Evolutionary conservation across 257 asterid genomes (phyloP).

Genomic region (Perilla frutescens): DNA sequence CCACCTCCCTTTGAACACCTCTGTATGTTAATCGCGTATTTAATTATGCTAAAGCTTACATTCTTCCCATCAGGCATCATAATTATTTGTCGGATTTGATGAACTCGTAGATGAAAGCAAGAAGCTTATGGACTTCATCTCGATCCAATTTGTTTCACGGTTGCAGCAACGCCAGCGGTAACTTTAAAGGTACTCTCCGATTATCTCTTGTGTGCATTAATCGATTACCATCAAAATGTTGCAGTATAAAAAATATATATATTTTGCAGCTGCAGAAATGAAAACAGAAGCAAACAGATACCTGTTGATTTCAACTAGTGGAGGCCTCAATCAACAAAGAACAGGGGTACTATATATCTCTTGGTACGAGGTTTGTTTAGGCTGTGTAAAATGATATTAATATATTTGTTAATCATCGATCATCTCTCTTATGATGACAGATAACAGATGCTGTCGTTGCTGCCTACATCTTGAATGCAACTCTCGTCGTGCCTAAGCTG

Average conservation of each 20-base stretch:
- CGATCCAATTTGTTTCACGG: constrained; percentile 53
- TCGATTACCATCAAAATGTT: too few relatives aligned
- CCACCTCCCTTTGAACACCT: constrained; percentile 27
- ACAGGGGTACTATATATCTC: constrained; percentile 56
- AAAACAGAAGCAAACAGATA: constrained; percentile 55
- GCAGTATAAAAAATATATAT: neutral
- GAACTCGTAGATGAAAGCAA: constrained; percentile 50
- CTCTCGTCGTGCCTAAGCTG: constrained; percentile 67
- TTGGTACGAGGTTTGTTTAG: neutral
- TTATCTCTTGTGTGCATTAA: neutral
- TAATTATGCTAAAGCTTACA: too few relatives aligned
- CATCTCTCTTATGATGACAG: constrained; percentile 41
- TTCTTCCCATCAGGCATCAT: too few relatives aligned
- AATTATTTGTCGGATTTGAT: neutral
- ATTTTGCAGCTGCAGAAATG: constrained; percentile 48
- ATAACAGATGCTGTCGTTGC: constrained; percentile 81
- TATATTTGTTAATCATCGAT: neutral
- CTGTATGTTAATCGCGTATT: constrained; percentile 23
- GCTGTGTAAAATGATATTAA: neutral
- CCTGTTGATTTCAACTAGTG: constrained; percentile 73
- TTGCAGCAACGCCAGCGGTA: constrained; percentile 58
- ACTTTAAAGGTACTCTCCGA: constrained; percentile 42
- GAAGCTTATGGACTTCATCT: constrained; percentile 51
- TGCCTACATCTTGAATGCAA: constrained; percentile 70
- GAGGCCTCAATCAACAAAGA: constrained; percentile 85